Conservation (phyloP, 768 basidiomycete genomes). For the Cyclocybe aegerita region DNA sequence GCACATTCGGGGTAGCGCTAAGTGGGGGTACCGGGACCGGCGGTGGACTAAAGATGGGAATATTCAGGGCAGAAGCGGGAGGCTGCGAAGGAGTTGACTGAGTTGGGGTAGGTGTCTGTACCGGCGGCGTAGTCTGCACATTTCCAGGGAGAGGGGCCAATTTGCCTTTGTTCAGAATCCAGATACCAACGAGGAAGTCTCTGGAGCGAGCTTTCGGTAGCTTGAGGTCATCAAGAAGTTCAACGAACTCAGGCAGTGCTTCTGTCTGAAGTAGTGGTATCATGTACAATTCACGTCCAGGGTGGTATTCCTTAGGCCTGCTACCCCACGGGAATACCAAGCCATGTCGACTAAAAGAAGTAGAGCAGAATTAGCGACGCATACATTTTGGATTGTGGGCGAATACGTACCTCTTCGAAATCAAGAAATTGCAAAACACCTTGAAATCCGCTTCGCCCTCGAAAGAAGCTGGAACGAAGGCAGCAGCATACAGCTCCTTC, state of each 20-base stretch:
- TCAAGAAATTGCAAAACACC: slow-evolving; percentile 63
- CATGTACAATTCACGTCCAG: slow-evolving; percentile 86
- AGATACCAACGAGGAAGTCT: slow-evolving; percentile 77
- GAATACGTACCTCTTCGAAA: slow-evolving; percentile 62
- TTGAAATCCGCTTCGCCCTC: slow-evolving; percentile 52
- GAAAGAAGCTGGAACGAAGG: slow-evolving; percentile 56
- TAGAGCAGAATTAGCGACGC: slow-evolving; percentile 6
- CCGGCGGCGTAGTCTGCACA: slow-evolving; percentile 16
- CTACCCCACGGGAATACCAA: slow-evolving; percentile 85
- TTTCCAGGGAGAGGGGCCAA: slow-evolving; percentile 46
- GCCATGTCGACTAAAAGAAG: slow-evolving; percentile 68
- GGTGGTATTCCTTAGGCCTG: slow-evolving; percentile 67
- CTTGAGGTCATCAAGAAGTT: slow-evolving; percentile 73
- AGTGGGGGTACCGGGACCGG: slow-evolving; percentile 5
- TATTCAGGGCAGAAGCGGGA: background rate
- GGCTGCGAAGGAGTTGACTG: slow-evolving; percentile 4
- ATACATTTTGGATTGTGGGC: background rate
- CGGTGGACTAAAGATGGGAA: background rate
- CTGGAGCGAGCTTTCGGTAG: slow-evolving; percentile 62
- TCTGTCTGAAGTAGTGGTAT: slow-evolving; percentile 69
- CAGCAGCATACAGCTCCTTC: slow-evolving; percentile 80
- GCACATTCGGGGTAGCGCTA: slow-evolving; percentile 13
- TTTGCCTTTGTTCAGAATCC: slow-evolving; percentile 83
- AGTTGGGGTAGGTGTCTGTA: slow-evolving; percentile 18
- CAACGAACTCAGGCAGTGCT: slow-evolving; percentile 81